These are phyloP conservation scores for Populus nigra DNA, from an alignment of 345 rosid genomes.

Conservation along the genomic window DNA sequence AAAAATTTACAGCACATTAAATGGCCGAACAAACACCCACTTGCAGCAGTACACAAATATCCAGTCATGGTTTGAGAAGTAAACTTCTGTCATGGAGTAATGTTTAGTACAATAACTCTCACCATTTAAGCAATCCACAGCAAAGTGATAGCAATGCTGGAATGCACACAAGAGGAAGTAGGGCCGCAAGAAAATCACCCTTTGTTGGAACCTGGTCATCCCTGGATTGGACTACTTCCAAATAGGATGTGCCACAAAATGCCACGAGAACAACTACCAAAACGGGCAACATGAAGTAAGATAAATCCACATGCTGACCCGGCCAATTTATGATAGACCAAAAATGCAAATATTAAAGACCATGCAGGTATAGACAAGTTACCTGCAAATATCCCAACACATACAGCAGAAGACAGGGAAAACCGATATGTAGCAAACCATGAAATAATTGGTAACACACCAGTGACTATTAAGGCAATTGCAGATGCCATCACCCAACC, in stretches of 20 bases:
- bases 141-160: constrained; percentile 87
- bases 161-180: constrained; percentile 91
- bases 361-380: constrained; percentile 21
- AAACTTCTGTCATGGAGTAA: constrained; percentile 13
- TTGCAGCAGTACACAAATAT: background rate
- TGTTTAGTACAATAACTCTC: constrained; percentile 19
- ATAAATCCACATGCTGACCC: constrained; percentile 3
- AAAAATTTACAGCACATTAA: constrained; percentile 21
- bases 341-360: constrained; percentile 15
- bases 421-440: constrained; percentile 98
- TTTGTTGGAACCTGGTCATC: constrained; percentile 76
- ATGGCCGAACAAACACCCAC: constrained; percentile 6
- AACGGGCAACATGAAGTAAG: constrained; percentile 24
- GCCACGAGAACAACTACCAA: constrained; percentile 85
- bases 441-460: constrained; percentile 88
- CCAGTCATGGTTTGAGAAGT: background rate
- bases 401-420: constrained; percentile 81
- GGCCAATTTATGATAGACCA: constrained; percentile 8
- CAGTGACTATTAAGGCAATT: constrained; percentile 84
- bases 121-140: constrained; percentile 96
- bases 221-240: constrained; percentile 88
- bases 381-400: constrained; percentile 84
- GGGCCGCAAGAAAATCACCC: constrained; percentile 93
- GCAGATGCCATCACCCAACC: constrained; percentile 99
- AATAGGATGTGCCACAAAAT: constrained; percentile 85